Evolutionary conservation across 805 yeast genomes (phyloP), one percentile per base, ranked within the genome.

Genomic region (Lachancea sp.): DNA sequence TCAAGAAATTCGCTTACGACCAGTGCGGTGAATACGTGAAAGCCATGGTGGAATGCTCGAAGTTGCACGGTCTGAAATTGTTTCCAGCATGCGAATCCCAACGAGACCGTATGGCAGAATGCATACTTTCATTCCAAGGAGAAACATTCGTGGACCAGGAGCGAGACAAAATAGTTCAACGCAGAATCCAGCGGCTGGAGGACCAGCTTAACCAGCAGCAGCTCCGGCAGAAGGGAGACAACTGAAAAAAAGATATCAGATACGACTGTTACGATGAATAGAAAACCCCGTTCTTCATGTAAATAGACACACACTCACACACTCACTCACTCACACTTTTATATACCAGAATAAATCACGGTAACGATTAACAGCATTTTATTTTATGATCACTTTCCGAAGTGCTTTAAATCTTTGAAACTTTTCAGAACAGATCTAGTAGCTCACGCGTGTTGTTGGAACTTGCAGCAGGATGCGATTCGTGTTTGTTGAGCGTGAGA

Each of bases 11-110:
- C 56, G 77, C 91, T 0, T 84, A 84, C 69, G 72, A 75, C 37
- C 62, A 67, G 46, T 85, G 95, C 60, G 86, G 80, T 54, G 82
- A 74, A 16, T 66, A 71, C 38, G 96, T 90, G 29, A 82, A 76
- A 47, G 75, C 79, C 53, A 69, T 72, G 72, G 78, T 82, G 2
- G 75, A 74, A 36, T 87, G 95, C 60, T 79, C 88, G 32, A 74
- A 78, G 52, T 60, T 68, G 32, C 67, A 75, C 38, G 86, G 93
- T 4, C 50, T 84, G 36, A 81, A 77, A 37, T 86, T 79, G 3
- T 77, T 85, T 70, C 79, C 78, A 55, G 71, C 74, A 36, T 87
- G 96, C 55, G 73, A 76, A 40, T 70, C 62, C n/a, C 72, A 75
- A 47, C 77, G 80, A 51, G 70, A 74, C 43, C 73, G 69, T 13